Conservation (phyloP, 192 early-diverging fungal species). For the Paraglomus occultum region DNA sequence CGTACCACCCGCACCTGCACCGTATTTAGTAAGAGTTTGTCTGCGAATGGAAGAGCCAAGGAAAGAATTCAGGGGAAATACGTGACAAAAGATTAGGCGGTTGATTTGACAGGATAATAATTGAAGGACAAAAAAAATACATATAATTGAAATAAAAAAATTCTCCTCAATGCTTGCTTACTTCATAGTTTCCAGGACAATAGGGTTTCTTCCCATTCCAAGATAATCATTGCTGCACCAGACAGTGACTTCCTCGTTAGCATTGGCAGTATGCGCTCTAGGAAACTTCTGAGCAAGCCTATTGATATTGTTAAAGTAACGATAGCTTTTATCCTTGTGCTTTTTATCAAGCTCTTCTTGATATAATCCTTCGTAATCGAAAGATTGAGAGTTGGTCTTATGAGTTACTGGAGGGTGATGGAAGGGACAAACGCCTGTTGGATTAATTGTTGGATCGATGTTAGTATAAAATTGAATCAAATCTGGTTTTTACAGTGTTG, state of each 20-base stretch:
- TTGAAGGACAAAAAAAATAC: not conserved
- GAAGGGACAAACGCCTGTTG: slow-evolving; percentile 32
- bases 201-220: slow-evolving; percentile 90
- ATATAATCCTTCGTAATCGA: slow-evolving; percentile 93
- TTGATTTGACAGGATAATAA: slow-evolving; percentile 12
- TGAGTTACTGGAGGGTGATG: slow-evolving; percentile 42
- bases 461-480: no score
- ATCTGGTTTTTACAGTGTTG: no score
- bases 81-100: not conserved
- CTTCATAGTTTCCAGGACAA: slow-evolving; percentile 90
- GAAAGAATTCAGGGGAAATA: not conserved
- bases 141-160: not conserved
- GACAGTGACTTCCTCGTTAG: slow-evolving; percentile 89
- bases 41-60: slow-evolving; percentile 37
- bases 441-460: slow-evolving; percentile 7
- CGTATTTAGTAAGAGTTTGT: slow-evolving; percentile 88
- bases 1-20: slow-evolving; percentile 97
- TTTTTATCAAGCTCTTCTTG: slow-evolving; percentile 88
- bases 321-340: slow-evolving; percentile 94
- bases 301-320: slow-evolving; percentile 99
- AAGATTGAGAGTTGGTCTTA: slow-evolving; percentile 46
- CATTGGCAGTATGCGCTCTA: slow-evolving; percentile 85
- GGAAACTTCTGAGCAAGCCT: slow-evolving; percentile 91
- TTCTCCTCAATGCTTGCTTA: slow-evolving; percentile 39
- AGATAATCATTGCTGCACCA: slow-evolving; percentile 99